Percentiles rank a stretch among this genome's conserved stretches.
Conservation (phyloP, 306 rosid genomes). For the Alnus rubra region DNA sequence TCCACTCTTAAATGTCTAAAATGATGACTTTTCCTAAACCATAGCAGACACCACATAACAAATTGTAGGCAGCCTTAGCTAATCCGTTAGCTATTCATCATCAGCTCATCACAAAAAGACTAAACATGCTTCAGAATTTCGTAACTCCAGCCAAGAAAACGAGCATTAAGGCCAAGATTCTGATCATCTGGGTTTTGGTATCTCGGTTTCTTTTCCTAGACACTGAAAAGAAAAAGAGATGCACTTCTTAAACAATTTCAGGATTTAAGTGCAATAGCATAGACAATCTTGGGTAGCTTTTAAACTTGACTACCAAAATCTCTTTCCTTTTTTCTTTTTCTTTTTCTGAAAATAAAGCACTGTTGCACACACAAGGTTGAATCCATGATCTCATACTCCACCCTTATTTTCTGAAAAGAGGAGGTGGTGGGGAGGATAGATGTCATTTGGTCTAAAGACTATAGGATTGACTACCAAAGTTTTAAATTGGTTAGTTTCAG, state of each 20-base stretch:
- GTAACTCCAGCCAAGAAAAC: neutral
- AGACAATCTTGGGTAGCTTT: neutral
- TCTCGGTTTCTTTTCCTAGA: neutral
- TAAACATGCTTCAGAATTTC: neutral
- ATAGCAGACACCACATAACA: neutral
- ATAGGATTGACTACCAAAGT: neutral
- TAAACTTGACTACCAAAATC: neutral
- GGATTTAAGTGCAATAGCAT: neutral
- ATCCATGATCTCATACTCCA: neutral
- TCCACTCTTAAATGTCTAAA: neutral
- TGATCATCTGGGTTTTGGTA: neutral
- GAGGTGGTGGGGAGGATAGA: neutral
- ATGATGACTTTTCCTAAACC: neutral
- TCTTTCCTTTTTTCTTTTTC: no score
- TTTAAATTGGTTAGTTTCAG: constrained; percentile 5
- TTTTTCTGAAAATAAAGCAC: neutral
- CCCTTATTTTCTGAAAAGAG: no score
- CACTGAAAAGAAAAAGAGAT: neutral
- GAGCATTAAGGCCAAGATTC: neutral
- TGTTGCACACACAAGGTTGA: neutral
- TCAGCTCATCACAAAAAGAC: neutral
- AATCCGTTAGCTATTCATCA: neutral
- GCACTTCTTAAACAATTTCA: neutral
- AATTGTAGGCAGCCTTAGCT: neutral
- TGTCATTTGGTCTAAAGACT: neutral